These are phyloP conservation scores for Penicillium sp. DNA, from an alignment of 2,329 filamentous ascomycete species.

Conservation along the genomic window DNA sequence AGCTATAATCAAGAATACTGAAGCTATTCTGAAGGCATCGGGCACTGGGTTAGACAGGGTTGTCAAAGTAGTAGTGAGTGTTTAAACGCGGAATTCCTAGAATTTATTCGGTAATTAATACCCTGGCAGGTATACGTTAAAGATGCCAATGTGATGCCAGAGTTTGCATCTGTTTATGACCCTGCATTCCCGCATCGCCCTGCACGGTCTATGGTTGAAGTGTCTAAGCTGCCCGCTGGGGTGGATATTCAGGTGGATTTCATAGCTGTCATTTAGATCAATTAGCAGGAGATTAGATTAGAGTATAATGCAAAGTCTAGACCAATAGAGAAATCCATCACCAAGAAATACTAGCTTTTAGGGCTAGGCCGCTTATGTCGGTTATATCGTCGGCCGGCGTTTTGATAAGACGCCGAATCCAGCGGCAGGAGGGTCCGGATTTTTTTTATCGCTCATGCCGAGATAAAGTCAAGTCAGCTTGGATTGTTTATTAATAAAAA, in stretches of 20 bases:
- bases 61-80: constrained; percentile 66
- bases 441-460: too few species aligned
- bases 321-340: too few species aligned
- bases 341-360: too few species aligned
- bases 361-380: too few species aligned
- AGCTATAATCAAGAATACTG: constrained; percentile 62
- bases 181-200: constrained; percentile 14
- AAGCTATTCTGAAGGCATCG: constrained; percentile 73
- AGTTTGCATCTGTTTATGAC: constrained; percentile 14
- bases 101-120: neutral
- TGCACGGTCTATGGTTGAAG: constrained; percentile 18
- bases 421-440: too few species aligned
- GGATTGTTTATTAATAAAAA: neutral
- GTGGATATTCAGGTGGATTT: too few species aligned
- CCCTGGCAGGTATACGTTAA: constrained; percentile 13
- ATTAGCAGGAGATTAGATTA: too few species aligned
- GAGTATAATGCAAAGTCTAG: too few species aligned
- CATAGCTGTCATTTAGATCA: too few species aligned
- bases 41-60: constrained; percentile 71
- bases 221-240: constrained; percentile 11
- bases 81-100: neutral
- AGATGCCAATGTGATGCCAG: constrained; percentile 12
- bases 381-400: too few species aligned
- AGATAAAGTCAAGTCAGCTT: neutral
- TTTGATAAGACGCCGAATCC: too few species aligned